A percentile compares a stretch with the other conserved stretches of the same genome.
These are phyloP conservation scores for Immersiporthe knoxdaviesiana DNA, from an alignment of 2,329 filamentous ascomycete species.

Conservation along the genomic window DNA sequence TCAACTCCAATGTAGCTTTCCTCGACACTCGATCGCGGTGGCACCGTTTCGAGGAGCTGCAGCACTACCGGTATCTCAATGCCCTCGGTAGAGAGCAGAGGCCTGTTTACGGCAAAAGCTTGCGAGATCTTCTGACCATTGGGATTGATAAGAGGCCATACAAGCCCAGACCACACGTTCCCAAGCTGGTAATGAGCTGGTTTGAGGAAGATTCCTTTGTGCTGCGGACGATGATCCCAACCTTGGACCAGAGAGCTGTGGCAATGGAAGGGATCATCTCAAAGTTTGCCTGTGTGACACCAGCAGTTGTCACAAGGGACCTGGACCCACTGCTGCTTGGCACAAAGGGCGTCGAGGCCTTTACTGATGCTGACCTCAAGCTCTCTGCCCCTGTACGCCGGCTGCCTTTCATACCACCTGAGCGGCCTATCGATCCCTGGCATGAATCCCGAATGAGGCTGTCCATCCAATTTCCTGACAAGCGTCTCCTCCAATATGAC, in stretches of 20 bases:
- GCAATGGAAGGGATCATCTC: conserved; percentile 75
- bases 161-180: conserved; percentile 62
- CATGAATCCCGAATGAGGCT: conserved; percentile 91
- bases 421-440: conserved; percentile 74
- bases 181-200: conserved; percentile 71
- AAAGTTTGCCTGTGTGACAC: conserved; percentile 91
- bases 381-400: conserved; percentile 60
- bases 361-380: conserved; percentile 60
- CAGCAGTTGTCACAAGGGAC: conserved; percentile 81
- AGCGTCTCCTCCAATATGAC: conserved; percentile 93
- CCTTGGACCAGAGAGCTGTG: conserved; percentile 72
- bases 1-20: conserved; percentile 71
- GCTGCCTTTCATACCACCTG: conserved; percentile 60
- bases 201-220: conserved; percentile 70
- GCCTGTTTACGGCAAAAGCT: conserved; percentile 78
- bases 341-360: conserved; percentile 57
- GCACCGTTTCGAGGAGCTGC: conserved; percentile 75
- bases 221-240: conserved; percentile 71
- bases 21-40: conserved; percentile 73
- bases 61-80: conserved; percentile 80
- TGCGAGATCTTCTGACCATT: conserved; percentile 76
- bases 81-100: conserved; percentile 77
- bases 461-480: conserved; percentile 96
- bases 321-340: conserved; percentile 71
- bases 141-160: conserved; percentile 62